These are phyloP conservation scores for Hypoxylon sp. DNA, from an alignment of 2,329 filamentous ascomycete genomes.

Conservation along the genomic window DNA sequence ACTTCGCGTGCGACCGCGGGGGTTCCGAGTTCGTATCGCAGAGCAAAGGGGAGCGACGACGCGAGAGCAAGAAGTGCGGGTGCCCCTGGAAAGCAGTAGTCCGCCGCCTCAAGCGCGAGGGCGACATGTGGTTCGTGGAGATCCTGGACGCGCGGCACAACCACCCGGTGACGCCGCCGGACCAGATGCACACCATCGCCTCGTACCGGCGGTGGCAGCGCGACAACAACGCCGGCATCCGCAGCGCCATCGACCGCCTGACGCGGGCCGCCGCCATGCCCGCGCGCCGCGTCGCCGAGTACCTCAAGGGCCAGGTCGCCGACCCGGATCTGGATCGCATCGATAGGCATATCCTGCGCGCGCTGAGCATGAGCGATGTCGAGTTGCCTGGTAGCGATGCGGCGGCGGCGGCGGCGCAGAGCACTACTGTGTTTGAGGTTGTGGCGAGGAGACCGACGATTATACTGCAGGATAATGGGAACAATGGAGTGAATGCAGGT, in stretches of 20 bases:
- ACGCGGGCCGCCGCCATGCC: conserved; percentile 50
- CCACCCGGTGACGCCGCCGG: conserved; percentile 50
- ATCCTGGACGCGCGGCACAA: conserved; percentile 50
- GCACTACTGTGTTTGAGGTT: conserved; percentile 47
- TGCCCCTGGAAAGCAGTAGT: conserved; percentile 51
- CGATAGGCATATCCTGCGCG: conserved; percentile 51
- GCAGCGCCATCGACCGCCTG: conserved; percentile 48
- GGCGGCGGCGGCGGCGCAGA: conserved; percentile 12
- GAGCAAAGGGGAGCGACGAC: conserved; percentile 51
- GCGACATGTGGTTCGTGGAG: conserved; percentile 52
- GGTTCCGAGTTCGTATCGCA: conserved; percentile 53
- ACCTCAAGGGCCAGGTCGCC: conserved; percentile 47
- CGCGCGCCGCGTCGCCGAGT: conserved; percentile 48
- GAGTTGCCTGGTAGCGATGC: conserved; percentile 46
- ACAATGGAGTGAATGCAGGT: not conserved
- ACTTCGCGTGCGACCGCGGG: conserved; percentile 53
- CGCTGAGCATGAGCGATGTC: conserved; percentile 50
- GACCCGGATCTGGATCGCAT: conserved; percentile 50
- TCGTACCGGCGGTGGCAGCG: conserved; percentile 53
- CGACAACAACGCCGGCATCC: conserved; percentile 52
- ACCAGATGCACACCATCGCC: conserved; percentile 52
- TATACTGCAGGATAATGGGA: conserved; percentile 34
- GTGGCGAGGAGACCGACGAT: conserved; percentile 49
- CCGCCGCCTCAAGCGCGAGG: conserved; percentile 51
- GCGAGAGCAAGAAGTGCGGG: conserved; percentile 51